These are phyloP conservation scores for Bolboschoenus planiculmis DNA, from an alignment of 176 grass and related monocot species.

Conservation along the genomic window DNA sequence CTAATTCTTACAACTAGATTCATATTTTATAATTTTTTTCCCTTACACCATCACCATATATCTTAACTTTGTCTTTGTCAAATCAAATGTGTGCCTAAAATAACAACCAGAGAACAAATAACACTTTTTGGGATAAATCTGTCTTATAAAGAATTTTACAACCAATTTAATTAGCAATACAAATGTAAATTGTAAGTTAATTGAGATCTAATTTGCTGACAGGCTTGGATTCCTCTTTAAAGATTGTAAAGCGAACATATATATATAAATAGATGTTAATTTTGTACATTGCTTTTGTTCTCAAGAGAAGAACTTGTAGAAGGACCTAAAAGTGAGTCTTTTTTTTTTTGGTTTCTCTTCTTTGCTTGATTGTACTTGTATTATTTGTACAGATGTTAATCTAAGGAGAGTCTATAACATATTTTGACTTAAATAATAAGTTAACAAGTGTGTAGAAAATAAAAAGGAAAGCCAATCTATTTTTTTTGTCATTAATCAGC, in stretches of 20 bases:
- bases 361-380: neutral
- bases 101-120: neutral
- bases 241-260: constrained; percentile 18
- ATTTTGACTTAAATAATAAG: neutral
- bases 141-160: neutral
- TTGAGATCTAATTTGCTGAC: constrained; percentile 8
- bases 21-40: neutral
- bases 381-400: constrained; percentile 4
- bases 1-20: neutral
- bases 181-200: neutral
- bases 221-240: constrained; percentile 47
- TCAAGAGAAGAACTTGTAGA: neutral
- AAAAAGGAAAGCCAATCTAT: neutral
- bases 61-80: neutral
- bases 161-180: neutral
- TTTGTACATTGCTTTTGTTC: constrained; percentile 11
- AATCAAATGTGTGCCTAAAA: neutral
- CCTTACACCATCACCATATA: neutral
- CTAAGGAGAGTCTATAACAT: neutral
- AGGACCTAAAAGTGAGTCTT: neutral
- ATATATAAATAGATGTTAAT: neutral
- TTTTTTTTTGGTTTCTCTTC: neutral
- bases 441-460: neutral
- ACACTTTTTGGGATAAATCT: neutral
- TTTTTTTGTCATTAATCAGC: neutral